Base-by-base conservation (phyloP, 192 early-diverging fungal species). In the Diversispora eburnea region DNA sequence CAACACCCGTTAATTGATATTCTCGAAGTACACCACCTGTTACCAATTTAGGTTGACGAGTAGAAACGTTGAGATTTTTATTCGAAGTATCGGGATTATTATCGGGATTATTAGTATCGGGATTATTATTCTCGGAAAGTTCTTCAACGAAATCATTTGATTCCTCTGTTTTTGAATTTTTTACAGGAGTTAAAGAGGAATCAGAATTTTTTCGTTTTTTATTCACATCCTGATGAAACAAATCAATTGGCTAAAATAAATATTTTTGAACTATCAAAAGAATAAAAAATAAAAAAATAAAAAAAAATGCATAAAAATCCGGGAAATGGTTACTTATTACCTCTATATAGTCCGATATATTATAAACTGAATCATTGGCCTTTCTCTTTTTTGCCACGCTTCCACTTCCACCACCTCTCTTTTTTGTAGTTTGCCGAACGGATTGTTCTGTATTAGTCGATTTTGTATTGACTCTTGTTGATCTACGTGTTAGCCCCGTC, bases 1-100 rank as follows among this genome's bases (percentile, higher is more conserved):
- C 95, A 72, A 97, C 88, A 62, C 97, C 97, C 3, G 91, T 91
- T 55, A 97, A 77, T 80, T 99, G 97, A 81, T 98, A 98, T 52
- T 97, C 93, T 25, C 93, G 87, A 81, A 99, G 84, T 20, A 91
- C 78, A 43, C 96, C 96, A 68, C 94, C 95, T 9, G 84, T 88
- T 7, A 98, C 85, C 55, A 93, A 78, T 43, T 80, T 76, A 8
- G 96, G 96, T 79, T 98, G 95, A 39, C 89, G 82, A 5, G 84
- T 75, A 61, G 91, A 91, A 25, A 88, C 84, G 0, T 63, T 55
- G 17, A 82, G 77, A 17, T 84, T 84, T 8, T 79, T 70, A 10
- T 75, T 69, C 45, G 69, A 70, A 10, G 55, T 61, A 0, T 78
- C 73, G 12, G 48, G 69, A 47, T 75, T 42, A 65, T 63, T 49